These are phyloP conservation scores for Triticum dicoccoides DNA, from an alignment of 176 grass and related monocot species.

Conservation along the genomic window DNA sequence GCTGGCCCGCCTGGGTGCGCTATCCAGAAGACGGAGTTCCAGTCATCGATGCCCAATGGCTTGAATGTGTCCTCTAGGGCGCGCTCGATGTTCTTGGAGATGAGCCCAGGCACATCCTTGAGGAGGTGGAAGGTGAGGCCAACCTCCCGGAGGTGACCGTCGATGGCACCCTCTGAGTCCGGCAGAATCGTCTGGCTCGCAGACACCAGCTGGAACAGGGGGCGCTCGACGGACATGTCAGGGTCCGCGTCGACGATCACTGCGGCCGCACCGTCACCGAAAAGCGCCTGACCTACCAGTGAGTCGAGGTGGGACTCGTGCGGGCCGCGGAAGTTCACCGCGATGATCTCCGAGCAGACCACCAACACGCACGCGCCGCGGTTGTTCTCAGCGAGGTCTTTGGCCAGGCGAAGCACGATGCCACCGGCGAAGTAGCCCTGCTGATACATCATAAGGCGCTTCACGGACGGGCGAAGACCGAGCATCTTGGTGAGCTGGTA, in stretches of 20 bases:
- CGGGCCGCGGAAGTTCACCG: no score
- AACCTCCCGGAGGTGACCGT: neutral
- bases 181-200: neutral
- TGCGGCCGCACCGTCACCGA: conserved; percentile 58
- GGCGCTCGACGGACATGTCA: conserved; percentile 33
- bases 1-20: neutral
- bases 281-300: conserved; percentile 13
- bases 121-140: conserved; percentile 83
- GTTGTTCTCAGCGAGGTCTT: no score
- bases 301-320: no score
- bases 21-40: neutral
- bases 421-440: no score
- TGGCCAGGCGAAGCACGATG: no score
- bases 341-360: no score
- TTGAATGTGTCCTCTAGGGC: conserved; percentile 46
- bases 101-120: conserved; percentile 79
- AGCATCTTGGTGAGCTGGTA: no score
- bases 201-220: neutral
- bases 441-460: no score
- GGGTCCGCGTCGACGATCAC: conserved; percentile 66
- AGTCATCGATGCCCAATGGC: conserved; percentile 47
- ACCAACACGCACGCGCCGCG: no score
- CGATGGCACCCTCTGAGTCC: neutral
- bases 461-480: no score
- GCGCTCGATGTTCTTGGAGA: conserved; percentile 40